phyloP scores from a whole-genome alignment of 305 asterid species.

The Solanum aculeatissimum region DNA sequence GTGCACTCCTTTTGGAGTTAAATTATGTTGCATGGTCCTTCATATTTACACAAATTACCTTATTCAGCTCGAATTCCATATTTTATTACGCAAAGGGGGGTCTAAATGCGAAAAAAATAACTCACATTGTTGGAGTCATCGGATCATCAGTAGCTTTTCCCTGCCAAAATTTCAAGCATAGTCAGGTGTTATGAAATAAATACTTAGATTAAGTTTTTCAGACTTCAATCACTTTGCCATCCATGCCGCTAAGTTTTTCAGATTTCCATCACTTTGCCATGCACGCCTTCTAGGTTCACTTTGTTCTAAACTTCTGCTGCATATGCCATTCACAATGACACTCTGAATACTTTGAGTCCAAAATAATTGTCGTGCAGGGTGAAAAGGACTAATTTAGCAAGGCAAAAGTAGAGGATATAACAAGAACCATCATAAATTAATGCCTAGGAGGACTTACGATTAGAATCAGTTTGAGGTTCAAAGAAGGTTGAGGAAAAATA shows the following conservation, averaged over 20 bases:
- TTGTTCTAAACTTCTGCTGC: background rate
- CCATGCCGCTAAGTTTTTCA: background rate
- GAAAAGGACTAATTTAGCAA: background rate
- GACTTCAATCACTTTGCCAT: background rate
- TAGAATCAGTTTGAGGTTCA: background rate
- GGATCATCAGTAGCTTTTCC: background rate
- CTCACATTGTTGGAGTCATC: background rate
- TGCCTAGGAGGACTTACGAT: background rate
- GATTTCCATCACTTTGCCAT: background rate
- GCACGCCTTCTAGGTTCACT: background rate
- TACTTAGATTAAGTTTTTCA: background rate
- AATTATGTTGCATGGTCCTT: background rate
- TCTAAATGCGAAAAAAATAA: background rate
- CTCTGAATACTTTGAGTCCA: background rate
- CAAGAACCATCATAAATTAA: background rate
- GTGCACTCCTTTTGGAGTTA: background rate
- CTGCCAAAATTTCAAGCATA: constrained; percentile 2
- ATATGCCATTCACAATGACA: background rate
- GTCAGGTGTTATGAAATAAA: background rate
- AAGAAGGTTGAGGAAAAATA: background rate
- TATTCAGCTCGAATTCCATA: background rate
- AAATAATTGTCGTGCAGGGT: background rate
- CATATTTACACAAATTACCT: background rate
- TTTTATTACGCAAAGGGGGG: background rate
- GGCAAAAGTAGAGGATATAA: background rate